Conservation (phyloP, 306 rosid species). For the apple (Malus domestica) region DNA sequence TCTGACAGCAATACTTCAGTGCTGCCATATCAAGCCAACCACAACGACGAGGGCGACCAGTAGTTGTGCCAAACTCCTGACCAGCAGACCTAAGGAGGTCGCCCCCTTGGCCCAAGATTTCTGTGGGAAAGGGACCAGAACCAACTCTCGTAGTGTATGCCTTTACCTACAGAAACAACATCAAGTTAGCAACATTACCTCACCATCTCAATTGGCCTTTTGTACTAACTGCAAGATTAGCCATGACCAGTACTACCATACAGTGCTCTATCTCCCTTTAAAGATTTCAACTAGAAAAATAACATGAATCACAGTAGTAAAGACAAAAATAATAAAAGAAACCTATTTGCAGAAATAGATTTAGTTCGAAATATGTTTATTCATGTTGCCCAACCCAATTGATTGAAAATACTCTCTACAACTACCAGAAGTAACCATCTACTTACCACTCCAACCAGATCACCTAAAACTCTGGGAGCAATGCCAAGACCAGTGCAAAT, state of each 20-base stretch:
- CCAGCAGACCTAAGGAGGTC: constrained; percentile 89
- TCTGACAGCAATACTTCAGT: constrained; percentile 64
- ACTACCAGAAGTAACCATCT: not conserved
- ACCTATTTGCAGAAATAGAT: too few relatives aligned
- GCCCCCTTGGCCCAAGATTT: constrained; percentile 65
- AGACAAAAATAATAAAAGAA: too few relatives aligned
- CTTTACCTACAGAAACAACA: constrained; percentile 62
- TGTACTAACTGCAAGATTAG: not conserved
- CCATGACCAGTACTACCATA: too few relatives aligned
- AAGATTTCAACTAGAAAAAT: too few relatives aligned
- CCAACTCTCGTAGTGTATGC: constrained; percentile 97
- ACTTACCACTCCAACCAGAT: constrained; percentile 90
- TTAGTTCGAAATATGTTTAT: not conserved
- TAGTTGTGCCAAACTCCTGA: constrained; percentile 92
- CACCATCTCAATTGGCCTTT: constrained; percentile 1
- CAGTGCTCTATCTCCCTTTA: too few relatives aligned
- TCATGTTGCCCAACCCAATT: not conserved
- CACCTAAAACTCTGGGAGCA: constrained; percentile 82
- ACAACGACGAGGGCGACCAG: constrained; percentile 95
- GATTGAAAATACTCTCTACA: not conserved
- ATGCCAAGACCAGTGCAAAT: constrained; percentile 97
- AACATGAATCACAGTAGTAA: too few relatives aligned
- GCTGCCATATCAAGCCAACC: constrained; percentile 95
- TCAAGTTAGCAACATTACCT: constrained; percentile 12
- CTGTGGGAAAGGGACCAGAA: constrained; percentile 94